Conservation (phyloP, 1,284 basidiomycete genomes). For the Megacollybia platyphylla region DNA sequence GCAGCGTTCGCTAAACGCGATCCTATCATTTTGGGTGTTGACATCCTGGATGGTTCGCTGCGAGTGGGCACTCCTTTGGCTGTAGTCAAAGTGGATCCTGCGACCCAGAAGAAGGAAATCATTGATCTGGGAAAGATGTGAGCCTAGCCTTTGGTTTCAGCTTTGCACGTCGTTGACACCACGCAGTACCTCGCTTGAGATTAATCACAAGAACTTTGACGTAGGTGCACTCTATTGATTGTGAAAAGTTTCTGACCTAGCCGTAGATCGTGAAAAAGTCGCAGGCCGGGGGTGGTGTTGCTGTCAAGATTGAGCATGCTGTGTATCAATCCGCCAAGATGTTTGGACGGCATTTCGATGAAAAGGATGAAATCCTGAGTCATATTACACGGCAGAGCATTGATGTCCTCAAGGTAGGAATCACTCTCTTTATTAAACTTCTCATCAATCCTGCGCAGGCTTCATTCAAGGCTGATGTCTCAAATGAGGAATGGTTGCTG, state of each 20-base stretch:
- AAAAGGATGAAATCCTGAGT: slow-evolving; percentile 89
- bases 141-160: slow-evolving; percentile 2
- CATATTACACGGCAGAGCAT: slow-evolving; percentile 89
- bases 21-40: slow-evolving; percentile 95
- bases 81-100: slow-evolving; percentile 83
- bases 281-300: slow-evolving; percentile 91
- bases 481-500: slow-evolving; percentile 87
- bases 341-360: slow-evolving; percentile 91
- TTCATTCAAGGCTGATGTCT: slow-evolving; percentile 84
- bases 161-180: slow-evolving; percentile 3
- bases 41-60: slow-evolving; percentile 88
- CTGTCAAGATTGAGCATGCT: slow-evolving; percentile 97
- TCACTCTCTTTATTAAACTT: slow-evolving; percentile 4
- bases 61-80: slow-evolving; percentile 94
- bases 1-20: slow-evolving; percentile 94
- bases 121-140: slow-evolving; percentile 92
- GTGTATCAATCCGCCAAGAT: slow-evolving; percentile 93
- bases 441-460: slow-evolving; percentile 26
- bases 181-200: slow-evolving; percentile 81
- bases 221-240: slow-evolving; percentile 24
- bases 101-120: slow-evolving; percentile 83
- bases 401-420: slow-evolving; percentile 80
- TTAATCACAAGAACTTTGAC: slow-evolving; percentile 80
- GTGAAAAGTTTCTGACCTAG: neutral
- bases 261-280: slow-evolving; percentile 79